phyloP scores from a whole-genome alignment of 257 asterid genomes.

The Ilex aquifolium region DNA sequence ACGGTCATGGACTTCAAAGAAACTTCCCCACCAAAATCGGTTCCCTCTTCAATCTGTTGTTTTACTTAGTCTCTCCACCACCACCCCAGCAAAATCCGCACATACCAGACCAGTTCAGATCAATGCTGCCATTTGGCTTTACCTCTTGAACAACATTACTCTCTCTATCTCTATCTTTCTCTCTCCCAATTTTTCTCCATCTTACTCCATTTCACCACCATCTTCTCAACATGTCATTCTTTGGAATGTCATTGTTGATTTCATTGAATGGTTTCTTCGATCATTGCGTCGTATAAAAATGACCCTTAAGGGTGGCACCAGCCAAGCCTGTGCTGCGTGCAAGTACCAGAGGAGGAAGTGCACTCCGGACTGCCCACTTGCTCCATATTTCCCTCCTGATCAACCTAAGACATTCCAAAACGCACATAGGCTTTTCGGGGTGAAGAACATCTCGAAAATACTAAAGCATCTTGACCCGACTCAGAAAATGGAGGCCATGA shows the following conservation, averaged over 20 bases:
- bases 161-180: not conserved
- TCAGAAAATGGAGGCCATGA: constrained; percentile 59
- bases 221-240: constrained; percentile 4
- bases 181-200: not conserved
- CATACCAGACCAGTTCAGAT: constrained; percentile 21
- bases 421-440: constrained; percentile 80
- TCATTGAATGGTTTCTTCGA: constrained; percentile 4
- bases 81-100: constrained; percentile 16
- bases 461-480: constrained; percentile 52
- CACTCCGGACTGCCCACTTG: constrained; percentile 67
- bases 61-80: constrained; percentile 45
- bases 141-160: constrained; percentile 5
- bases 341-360: constrained; percentile 80
- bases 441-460: constrained; percentile 58
- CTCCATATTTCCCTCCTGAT: constrained; percentile 86
- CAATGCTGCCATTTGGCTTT: constrained; percentile 23
- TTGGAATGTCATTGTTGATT: not conserved
- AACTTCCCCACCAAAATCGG: constrained; percentile 38
- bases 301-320: constrained; percentile 90
- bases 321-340: constrained; percentile 94
- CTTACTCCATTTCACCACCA: not conserved
- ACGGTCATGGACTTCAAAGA: constrained; percentile 23
- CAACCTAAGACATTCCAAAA: constrained; percentile 64
- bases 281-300: constrained; percentile 22
- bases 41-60: constrained; percentile 19